Base-by-base conservation (phyloP, 108 stramenopile genomes). In the Nitzschia sp. region DNA sequence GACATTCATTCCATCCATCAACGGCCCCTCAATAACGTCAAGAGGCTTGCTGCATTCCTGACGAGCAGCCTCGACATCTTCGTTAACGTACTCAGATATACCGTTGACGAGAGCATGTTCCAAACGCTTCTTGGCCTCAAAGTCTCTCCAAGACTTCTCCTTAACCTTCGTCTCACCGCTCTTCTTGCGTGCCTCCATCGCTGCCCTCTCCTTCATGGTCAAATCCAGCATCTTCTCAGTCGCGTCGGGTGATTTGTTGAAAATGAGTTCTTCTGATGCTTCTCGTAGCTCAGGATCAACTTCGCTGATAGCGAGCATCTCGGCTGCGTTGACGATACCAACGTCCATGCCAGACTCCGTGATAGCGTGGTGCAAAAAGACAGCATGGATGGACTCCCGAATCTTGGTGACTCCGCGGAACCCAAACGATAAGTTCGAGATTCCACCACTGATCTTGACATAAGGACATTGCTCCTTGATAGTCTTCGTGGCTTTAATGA, bases 1-100 rank as follows among this genome's bases (percentile, higher is more conserved):
- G 4, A 98, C 83, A 74, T 98, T 98, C 99, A 99, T 99, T 47
- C 99, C 99, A 68, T 96, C 93, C 99, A 99, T 99, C 15, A 99
- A 79, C 17, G 99, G 99, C 13, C 99, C 99, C 77, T 99, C 99
- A 76, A 99, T 99, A 24, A 99, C 98, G 21, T 97, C 87, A 59
- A 99, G 84, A 53, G 99, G 97, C 58, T 78, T 86, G 46, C 66
- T 71, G 15, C 63, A 82, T 33, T 66, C 24, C 31, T 75, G 74
- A 3, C 94, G 80, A 5, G 97, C 96, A 68, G 94, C 96, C 71
- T 98, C 98, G 5, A 93, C 92, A 73, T 98, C 98, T 66, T 68
- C 24, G 53, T 93, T 86, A 18, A 97, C 84, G 61, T 71, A 98
- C 68, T 99, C 90, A 59, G 97, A 96, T 61, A 99, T 98, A 59